Evolutionary conservation across 2,329 filamentous ascomycete genomes (phyloP), one percentile per base, ranked within the genome.

Genomic region (Cordyceps cicadae): DNA sequence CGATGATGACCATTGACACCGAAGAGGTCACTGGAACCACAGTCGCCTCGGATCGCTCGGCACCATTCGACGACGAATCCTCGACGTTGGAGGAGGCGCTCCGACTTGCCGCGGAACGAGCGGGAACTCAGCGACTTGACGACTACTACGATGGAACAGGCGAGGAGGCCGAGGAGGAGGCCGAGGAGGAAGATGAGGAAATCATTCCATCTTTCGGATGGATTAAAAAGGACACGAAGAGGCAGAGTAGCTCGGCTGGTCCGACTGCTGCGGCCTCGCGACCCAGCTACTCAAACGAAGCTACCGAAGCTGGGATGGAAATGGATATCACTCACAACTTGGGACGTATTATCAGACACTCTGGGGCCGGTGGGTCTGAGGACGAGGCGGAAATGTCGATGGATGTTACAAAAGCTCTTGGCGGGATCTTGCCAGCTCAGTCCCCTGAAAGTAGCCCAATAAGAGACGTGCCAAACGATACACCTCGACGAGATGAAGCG

Each of bases 351-450:
- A 68, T 81, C 45, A 72, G 70, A 63, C 26, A 78, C 56, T 69
- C 78, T 26, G 70, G 75, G 5, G 78, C 81, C 14, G 77, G 78
- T 14, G 70, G 73, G 17, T 45, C 50, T 12, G 66, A 70, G 3
- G 76, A 81, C 26, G 81, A 82, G 21, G 82, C 85, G 64, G 90
- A 92, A 45, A 87, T 95, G 80, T 94, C 90, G 24, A 97, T 97
- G 93, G 93, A 97, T 67, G 90, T 97, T 8, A 97, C 93, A 2
- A 85, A 84, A 59, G 90, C 85, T 9, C 79, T 96, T 58, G 93
- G 93, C 9, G 84, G 87, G 3, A 97, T 97, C 59, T 73, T 96
- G 21, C 76, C 80, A 5, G 79, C 76, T 14, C 54, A 52, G 19
- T 61, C 60, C n/a, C 54, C 54, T 6, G 46, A 61, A 48, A 61